Conservation (phyloP, 176 grass and related monocot species). For the Oryza rufipogon region DNA sequence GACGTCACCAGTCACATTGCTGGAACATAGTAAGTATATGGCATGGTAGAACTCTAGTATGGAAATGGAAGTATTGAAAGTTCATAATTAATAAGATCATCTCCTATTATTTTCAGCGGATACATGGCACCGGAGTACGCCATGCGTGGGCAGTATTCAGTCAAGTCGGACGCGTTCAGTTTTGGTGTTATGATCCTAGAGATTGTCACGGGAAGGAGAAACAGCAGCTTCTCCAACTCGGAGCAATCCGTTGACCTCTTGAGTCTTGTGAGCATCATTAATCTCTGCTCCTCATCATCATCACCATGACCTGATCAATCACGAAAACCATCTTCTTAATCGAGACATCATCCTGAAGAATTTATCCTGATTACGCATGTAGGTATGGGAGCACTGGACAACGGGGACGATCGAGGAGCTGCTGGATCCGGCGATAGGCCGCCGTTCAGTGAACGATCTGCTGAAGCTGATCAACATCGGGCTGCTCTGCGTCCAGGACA, state of each 20-base stretch:
- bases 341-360: background rate
- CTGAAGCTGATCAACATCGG: conserved; percentile 50
- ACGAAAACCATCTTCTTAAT: background rate
- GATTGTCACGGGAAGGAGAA: conserved; percentile 61
- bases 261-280: conserved; percentile 35
- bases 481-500: conserved; percentile 72
- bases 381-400: conserved; percentile 65
- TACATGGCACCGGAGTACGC: conserved; percentile 56
- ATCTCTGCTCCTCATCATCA: background rate
- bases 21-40: conserved; percentile 83
- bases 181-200: conserved; percentile 62
- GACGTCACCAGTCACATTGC: conserved; percentile 51
- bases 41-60: no score
- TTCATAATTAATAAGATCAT: no score
- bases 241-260: conserved; percentile 44
- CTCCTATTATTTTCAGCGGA: conserved; percentile 32
- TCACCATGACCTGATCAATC: background rate
- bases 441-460: background rate
- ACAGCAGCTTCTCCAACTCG: conserved; percentile 10
- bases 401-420: conserved; percentile 31
- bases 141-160: conserved; percentile 59
- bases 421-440: conserved; percentile 33
- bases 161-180: conserved; percentile 62
- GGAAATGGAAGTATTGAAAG: no score
- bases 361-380: background rate